Evolutionary conservation across 139 green algal species (phyloP).

Genomic region (Tetratostichococcus sp.): DNA sequence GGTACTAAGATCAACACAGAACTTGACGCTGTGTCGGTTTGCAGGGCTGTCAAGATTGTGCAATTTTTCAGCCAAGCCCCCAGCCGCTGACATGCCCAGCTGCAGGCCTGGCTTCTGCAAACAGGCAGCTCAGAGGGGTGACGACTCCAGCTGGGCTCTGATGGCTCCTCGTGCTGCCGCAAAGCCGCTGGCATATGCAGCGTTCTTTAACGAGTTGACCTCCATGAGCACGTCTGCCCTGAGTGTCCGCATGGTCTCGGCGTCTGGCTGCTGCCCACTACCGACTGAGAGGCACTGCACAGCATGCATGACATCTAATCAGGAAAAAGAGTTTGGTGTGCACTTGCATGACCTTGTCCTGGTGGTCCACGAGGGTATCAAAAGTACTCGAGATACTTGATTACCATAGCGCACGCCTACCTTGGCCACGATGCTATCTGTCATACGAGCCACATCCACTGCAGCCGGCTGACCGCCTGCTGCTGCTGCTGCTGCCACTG

Average conservation of each 20-base stretch:
- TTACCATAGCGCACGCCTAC: neutral
- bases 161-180: neutral
- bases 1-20: too few relatives aligned
- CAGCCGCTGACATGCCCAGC: neutral
- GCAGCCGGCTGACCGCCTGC: too few relatives aligned
- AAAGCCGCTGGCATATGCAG: neutral
- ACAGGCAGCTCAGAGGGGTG: neutral
- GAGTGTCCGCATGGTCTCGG: neutral
- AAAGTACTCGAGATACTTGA: too few relatives aligned
- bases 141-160: neutral
- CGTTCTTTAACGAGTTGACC: neutral
- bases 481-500: neutral
- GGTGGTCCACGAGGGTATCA: too few relatives aligned
- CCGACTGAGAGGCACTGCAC: neutral
- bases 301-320: too few relatives aligned
- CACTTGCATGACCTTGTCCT: too few relatives aligned
- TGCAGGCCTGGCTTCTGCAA: too few relatives aligned
- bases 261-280: neutral
- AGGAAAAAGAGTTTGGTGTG: too few relatives aligned
- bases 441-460: neutral
- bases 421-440: neutral
- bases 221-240: neutral
- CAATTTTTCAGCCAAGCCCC: neutral
- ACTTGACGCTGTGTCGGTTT: too few relatives aligned
- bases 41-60: neutral